Conservation (phyloP, 2,329 filamentous ascomycete species). For the Emmonsia crescens region DNA sequence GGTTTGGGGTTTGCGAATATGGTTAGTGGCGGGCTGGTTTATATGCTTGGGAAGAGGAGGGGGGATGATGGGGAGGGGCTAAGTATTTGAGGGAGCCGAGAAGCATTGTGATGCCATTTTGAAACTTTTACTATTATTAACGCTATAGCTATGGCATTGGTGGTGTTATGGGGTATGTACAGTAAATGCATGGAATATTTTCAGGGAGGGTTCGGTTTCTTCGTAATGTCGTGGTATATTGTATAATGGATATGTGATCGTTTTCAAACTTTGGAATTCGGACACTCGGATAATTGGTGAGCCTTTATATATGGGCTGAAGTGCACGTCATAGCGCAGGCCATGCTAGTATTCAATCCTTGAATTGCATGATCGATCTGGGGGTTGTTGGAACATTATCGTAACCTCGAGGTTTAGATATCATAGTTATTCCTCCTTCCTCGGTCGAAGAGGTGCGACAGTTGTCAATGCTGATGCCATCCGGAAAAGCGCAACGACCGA, state of each 20-base stretch:
- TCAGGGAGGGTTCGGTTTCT: not conserved
- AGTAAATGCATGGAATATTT: not conserved
- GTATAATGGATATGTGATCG: not conserved
- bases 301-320: not conserved
- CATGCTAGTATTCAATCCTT: not conserved
- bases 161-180: not conserved
- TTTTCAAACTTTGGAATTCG: not conserved
- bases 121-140: not conserved
- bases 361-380: not conserved
- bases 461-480: not conserved
- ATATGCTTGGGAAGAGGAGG: slow-evolving; percentile 33
- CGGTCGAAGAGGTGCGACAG: too few species aligned
- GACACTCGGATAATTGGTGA: not conserved
- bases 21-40: slow-evolving; percentile 36
- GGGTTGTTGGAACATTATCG: not conserved
- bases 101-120: not conserved
- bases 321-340: not conserved
- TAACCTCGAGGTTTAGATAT: not conserved
- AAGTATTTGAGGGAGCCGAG: not conserved
- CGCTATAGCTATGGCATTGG: not conserved
- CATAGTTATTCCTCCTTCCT: not conserved
- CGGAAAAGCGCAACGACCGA: not conserved
- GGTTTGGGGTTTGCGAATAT: slow-evolving; percentile 37
- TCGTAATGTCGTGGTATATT: not conserved
- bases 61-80: slow-evolving; percentile 32